Evolutionary conservation across 495 filamentous ascomycete species (phyloP).

Genomic region (Ramalina intermedia): DNA sequence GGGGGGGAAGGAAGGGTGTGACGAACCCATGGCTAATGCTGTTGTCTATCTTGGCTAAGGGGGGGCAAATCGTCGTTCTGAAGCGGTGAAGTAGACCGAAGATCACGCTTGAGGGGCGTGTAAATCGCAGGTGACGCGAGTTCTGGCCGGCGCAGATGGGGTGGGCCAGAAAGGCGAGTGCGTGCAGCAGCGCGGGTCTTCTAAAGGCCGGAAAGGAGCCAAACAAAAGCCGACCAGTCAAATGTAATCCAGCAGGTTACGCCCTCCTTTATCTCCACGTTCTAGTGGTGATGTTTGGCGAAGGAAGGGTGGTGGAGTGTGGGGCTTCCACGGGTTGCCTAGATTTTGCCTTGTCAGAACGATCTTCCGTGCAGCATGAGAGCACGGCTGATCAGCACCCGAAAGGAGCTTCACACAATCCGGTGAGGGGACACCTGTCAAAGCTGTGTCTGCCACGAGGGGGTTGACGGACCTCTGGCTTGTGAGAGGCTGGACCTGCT

Average conservation of each 20-base stretch:
- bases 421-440: neutral
- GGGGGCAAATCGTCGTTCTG: conserved; percentile 8
- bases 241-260: neutral
- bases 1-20: conserved; percentile 6
- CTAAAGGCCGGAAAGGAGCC: conserved; percentile 11
- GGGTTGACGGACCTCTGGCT: neutral
- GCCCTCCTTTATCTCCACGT: neutral
- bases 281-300: conserved; percentile 3
- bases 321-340: conserved; percentile 2
- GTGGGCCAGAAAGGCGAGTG: conserved; percentile 5
- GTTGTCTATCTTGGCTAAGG: neutral
- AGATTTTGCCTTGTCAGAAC: neutral
- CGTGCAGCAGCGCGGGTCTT: conserved; percentile 13
- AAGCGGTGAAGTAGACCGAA: conserved; percentile 12
- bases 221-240: conserved; percentile 15
- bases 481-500: neutral
- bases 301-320: conserved; percentile 10
- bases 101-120: conserved; percentile 6
- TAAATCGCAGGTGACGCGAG: conserved; percentile 8
- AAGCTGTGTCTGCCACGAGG: neutral
- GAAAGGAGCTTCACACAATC: neutral
- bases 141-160: conserved; percentile 8
- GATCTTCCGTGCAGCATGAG: neutral
- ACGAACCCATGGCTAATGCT: conserved; percentile 16
- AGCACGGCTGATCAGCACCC: neutral